Percentiles rank a stretch among this genome's conserved stretches.
These are phyloP conservation scores for Porcisia hertigi DNA, from an alignment of 208 protist species.

Conservation along the genomic window DNA sequence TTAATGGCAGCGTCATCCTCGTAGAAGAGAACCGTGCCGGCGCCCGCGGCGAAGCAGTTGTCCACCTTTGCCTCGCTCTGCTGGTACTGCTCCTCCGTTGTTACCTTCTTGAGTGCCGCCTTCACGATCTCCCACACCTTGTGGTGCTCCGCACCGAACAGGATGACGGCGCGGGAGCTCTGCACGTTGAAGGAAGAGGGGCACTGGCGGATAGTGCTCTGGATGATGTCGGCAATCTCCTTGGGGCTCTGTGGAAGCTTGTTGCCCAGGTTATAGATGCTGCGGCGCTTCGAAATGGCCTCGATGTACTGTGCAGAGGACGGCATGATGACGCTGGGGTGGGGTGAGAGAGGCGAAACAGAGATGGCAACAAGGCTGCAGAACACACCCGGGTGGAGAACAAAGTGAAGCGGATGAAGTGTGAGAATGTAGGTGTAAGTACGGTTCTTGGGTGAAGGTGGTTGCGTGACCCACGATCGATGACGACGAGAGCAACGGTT, in stretches of 20 bases:
- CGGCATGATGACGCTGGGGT: too few species aligned
- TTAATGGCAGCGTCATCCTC: constrained; percentile 45
- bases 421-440: too few species aligned
- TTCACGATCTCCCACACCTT: constrained; percentile 59
- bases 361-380: too few species aligned
- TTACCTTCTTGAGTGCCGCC: constrained; percentile 40
- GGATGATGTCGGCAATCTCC: constrained; percentile 37
- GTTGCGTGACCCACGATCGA: too few species aligned
- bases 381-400: too few species aligned
- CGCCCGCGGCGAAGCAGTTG: constrained; percentile 46
- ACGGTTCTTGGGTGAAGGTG: too few species aligned
- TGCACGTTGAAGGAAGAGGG: constrained; percentile 66
- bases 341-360: too few species aligned
- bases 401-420: too few species aligned
- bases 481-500: too few species aligned
- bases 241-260: constrained; percentile 34
- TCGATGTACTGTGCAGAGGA: constrained; percentile 12
- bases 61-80: constrained; percentile 41
- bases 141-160: constrained; percentile 53
- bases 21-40: constrained; percentile 64
- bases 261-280: constrained; percentile 42
- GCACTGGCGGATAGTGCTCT: constrained; percentile 36
- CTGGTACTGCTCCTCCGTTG: constrained; percentile 28
- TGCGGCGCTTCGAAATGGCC: constrained; percentile 34
- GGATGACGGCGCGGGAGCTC: constrained; percentile 50